A percentile compares a stretch with the other conserved stretches of the same genome.
Conservation (phyloP, 116 monocot species). For the Cymodocea nodosa region DNA sequence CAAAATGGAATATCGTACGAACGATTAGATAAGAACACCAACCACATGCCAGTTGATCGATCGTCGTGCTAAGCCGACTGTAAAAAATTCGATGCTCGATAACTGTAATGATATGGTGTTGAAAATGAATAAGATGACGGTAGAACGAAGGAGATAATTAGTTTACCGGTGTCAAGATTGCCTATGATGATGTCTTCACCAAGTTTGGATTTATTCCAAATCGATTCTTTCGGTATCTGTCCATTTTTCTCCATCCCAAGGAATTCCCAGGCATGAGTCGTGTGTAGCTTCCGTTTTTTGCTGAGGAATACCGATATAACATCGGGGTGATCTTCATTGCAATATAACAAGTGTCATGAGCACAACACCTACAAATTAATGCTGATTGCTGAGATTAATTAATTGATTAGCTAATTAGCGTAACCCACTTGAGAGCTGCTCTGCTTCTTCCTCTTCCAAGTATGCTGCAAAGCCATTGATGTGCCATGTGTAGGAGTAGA, state of each 20-base stretch:
- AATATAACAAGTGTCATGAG: too few relatives aligned
- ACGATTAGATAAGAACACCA: too few relatives aligned
- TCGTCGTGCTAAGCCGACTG: too few relatives aligned
- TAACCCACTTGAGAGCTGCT: too few relatives aligned
- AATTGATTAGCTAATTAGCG: background rate
- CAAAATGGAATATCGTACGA: background rate
- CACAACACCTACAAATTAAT: too few relatives aligned
- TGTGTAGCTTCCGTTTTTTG: conserved; percentile 20
- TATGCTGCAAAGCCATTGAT: conserved; percentile 8
- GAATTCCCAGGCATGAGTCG: conserved; percentile 37
- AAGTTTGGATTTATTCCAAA: conserved; percentile 32
- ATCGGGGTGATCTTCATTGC: conserved; percentile 14
- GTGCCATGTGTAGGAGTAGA: too few relatives aligned
- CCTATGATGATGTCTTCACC: conserved; percentile 48
- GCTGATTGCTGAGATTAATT: background rate
- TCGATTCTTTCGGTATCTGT: conserved; percentile 7
- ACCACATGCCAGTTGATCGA: too few relatives aligned
- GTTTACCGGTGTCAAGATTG: conserved; percentile 43
- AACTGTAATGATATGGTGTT: background rate
- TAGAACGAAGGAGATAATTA: background rate
- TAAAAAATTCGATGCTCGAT: too few relatives aligned
- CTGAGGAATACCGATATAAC: conserved; percentile 36
- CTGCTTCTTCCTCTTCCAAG: too few relatives aligned
- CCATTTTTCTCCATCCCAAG: conserved; percentile 33
- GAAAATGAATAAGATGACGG: background rate